A percentile compares a stretch with the other conserved stretches of the same genome.
These are phyloP conservation scores for Cadophora sp. DNA, from an alignment of 2,329 filamentous ascomycete species.

Conservation along the genomic window DNA sequence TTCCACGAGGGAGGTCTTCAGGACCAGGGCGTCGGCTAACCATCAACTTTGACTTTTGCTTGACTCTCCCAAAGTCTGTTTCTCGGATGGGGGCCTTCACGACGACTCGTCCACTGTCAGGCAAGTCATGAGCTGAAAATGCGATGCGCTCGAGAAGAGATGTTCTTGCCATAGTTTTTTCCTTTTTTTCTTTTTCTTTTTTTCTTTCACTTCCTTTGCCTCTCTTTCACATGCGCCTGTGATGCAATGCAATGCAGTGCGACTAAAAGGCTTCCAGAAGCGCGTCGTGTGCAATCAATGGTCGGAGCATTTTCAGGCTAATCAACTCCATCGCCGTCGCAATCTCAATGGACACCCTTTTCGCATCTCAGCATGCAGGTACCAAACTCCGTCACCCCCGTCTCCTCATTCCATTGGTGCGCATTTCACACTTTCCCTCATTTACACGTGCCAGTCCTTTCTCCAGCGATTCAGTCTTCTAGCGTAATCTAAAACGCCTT, in stretches of 20 bases:
- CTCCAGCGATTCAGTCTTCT: constrained; percentile 8
- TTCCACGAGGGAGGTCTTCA: constrained; percentile 9
- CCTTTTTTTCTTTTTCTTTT: not conserved
- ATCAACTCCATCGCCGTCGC: not conserved
- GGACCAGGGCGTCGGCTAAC: constrained; percentile 1
- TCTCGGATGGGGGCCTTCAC: not conserved
- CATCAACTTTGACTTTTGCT: too few relatives aligned
- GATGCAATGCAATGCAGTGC: constrained; percentile 4
- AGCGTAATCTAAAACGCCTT: constrained; percentile 5
- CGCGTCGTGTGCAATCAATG: not conserved
- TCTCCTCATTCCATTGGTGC: not conserved
- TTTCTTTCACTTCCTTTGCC: not conserved
- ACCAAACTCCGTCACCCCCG: not conserved
- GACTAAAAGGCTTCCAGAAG: constrained; percentile 10
- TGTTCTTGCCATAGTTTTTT: not conserved
- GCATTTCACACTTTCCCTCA: not conserved
- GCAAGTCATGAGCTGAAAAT: constrained; percentile 4
- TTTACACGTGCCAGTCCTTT: not conserved
- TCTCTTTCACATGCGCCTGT: constrained; percentile 2
- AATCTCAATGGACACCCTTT: not conserved
- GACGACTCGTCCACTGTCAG: not conserved
- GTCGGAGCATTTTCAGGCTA: not conserved
- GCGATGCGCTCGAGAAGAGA: not conserved
- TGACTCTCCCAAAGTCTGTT: constrained; percentile 10
- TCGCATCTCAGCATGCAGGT: constrained; percentile 1